These are phyloP conservation scores for Calocybe indica DNA, from an alignment of 768 basidiomycete genomes.

Conservation along the genomic window DNA sequence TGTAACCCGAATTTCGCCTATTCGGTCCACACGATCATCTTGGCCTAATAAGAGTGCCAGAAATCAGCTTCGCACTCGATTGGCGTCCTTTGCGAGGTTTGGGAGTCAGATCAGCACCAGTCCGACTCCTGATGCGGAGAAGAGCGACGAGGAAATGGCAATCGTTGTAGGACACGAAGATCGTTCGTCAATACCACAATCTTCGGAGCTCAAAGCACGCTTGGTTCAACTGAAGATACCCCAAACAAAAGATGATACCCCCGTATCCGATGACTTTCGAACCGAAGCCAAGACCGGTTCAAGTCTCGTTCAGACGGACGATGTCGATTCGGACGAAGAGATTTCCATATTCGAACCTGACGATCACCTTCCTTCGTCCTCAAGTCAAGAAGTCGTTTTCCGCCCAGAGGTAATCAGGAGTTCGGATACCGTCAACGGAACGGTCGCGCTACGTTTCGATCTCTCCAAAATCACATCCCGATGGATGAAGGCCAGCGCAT, in stretches of 20 bases:
- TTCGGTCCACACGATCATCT: too few relatives aligned
- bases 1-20: too few relatives aligned
- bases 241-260: slow-evolving; percentile 11
- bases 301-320: slow-evolving; percentile 6
- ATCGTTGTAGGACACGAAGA: too few relatives aligned
- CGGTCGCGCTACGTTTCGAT: slow-evolving; percentile 28
- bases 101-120: slow-evolving; percentile 28
- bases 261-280: slow-evolving; percentile 1
- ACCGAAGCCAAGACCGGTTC: slow-evolving; percentile 10
- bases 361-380: slow-evolving; percentile 8
- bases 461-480: slow-evolving; percentile 19
- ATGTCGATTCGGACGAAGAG: slow-evolving; percentile 15
- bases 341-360: slow-evolving; percentile 10
- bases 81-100: slow-evolving; percentile 49
- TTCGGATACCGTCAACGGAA: slow-evolving; percentile 9
- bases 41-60: slow-evolving; percentile 9
- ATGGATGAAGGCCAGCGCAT: slow-evolving; percentile 13
- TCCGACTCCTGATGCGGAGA: slow-evolving; percentile 6
- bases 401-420: slow-evolving; percentile 38
- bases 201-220: too few relatives aligned
- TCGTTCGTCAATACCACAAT: too few relatives aligned
- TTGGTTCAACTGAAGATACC: slow-evolving; percentile 12
- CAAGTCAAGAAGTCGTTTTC: slow-evolving; percentile 13
- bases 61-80: slow-evolving; percentile 36
- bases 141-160: slow-evolving; percentile 13